Conservation (phyloP, 73 alveolate genomes). For the Stentor coeruleus region DNA sequence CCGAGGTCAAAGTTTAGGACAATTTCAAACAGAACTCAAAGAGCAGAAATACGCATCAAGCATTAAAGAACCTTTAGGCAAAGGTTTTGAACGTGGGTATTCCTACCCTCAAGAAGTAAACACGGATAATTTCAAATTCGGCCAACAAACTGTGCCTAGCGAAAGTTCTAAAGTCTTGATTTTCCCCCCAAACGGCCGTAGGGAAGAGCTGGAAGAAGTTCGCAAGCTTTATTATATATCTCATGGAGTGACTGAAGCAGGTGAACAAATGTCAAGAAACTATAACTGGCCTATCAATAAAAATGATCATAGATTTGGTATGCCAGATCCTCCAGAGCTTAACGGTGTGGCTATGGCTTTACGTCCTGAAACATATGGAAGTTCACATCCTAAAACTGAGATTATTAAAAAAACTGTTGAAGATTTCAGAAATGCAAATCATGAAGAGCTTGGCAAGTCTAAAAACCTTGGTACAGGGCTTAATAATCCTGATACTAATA, state of each 20-base stretch:
- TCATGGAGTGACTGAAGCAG: slow-evolving; percentile 78
- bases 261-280: slow-evolving; percentile 67
- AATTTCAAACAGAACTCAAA: slow-evolving; percentile 55
- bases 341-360: slow-evolving; percentile 76
- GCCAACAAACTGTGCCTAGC: slow-evolving; percentile 67
- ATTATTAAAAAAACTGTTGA: slow-evolving; percentile 76
- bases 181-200: slow-evolving; percentile 56
- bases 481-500: slow-evolving; percentile 42
- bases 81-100: slow-evolving; percentile 58
- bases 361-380: slow-evolving; percentile 62
- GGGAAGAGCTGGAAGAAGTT: slow-evolving; percentile 49
- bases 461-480: slow-evolving; percentile 73
- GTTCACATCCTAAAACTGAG: slow-evolving; percentile 69
- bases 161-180: slow-evolving; percentile 68
- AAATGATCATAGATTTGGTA: slow-evolving; percentile 66
- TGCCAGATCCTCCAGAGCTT: slow-evolving; percentile 53
- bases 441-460: slow-evolving; percentile 76
- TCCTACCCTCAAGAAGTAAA: slow-evolving; percentile 59
- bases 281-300: slow-evolving; percentile 69
- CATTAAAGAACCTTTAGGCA: slow-evolving; percentile 77
- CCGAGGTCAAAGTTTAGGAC: slow-evolving; percentile 65
- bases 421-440: slow-evolving; percentile 68
- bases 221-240: slow-evolving; percentile 57
- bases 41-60: slow-evolving; percentile 64
- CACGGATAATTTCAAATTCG: slow-evolving; percentile 51